Percentiles rank a stretch among this genome's conserved stretches.
Conservation (phyloP, 495 filamentous ascomycete species). For the Aspergillus leporis region DNA sequence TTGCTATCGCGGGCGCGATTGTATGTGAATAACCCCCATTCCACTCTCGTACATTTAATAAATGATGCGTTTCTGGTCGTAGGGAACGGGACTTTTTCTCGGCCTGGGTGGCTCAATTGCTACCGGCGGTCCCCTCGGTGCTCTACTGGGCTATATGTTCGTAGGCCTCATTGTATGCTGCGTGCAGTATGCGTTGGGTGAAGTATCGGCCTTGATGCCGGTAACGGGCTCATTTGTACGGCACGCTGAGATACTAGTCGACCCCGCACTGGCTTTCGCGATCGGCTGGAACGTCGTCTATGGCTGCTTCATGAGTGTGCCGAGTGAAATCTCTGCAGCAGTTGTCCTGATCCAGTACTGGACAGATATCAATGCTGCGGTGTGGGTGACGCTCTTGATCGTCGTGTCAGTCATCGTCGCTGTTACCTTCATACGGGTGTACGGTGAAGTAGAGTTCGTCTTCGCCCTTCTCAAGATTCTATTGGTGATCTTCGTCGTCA, state of each 20-base stretch:
- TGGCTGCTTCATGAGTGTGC: conserved; percentile 60
- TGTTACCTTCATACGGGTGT: conserved; percentile 52
- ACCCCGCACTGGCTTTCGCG: conserved; percentile 61
- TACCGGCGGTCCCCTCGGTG: conserved; percentile 60
- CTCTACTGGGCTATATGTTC: conserved; percentile 51
- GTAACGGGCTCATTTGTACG: conserved; percentile 52
- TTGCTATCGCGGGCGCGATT: conserved; percentile 60
- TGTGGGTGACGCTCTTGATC: conserved; percentile 59
- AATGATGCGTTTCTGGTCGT: neutral
- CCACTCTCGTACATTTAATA: neutral
- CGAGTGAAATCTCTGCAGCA: conserved; percentile 62
- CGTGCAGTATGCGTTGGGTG: conserved; percentile 43
- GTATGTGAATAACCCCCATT: conserved; percentile 20
- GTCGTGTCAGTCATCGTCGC: conserved; percentile 53
- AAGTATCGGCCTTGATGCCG: conserved; percentile 44
- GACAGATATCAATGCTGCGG: conserved; percentile 52
- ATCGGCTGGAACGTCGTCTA: conserved; percentile 59
- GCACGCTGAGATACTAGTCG: conserved; percentile 48
- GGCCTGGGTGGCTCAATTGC: conserved; percentile 58
- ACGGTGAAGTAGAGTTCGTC: conserved; percentile 44
- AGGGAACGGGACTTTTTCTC: conserved; percentile 64
- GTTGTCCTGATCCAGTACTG: conserved; percentile 62
- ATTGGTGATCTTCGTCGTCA: conserved; percentile 51
- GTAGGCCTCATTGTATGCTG: conserved; percentile 42
- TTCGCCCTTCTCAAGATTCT: conserved; percentile 49